phyloP scores from a whole-genome alignment of 768 basidiomycete species.

The Russula brevipes region DNA sequence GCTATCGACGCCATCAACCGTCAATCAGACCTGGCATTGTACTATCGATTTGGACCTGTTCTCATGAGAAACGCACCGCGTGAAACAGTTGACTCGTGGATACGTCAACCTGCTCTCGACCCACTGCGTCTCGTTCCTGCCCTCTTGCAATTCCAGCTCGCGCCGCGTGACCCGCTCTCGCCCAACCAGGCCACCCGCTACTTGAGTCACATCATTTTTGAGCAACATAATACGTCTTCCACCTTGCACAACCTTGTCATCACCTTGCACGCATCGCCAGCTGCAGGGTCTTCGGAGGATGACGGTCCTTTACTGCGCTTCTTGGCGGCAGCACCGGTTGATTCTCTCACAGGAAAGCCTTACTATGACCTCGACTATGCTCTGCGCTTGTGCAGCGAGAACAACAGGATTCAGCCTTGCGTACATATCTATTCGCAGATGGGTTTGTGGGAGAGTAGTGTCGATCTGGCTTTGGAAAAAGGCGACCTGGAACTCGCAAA shows the following conservation, averaged over 20 bases:
- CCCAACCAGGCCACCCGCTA: constrained; percentile 88
- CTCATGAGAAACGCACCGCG: constrained; percentile 83
- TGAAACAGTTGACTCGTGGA: constrained; percentile 89
- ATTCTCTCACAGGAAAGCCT: constrained; percentile 78
- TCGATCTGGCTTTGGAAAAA: constrained; percentile 89
- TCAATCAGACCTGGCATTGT: constrained; percentile 79
- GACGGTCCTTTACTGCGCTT: constrained; percentile 79
- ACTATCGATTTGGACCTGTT: constrained; percentile 88
- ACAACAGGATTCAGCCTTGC: constrained; percentile 78
- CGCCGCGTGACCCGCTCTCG: constrained; percentile 62
- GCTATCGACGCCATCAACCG: constrained; percentile 87
- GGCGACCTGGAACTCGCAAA: constrained; percentile 95
- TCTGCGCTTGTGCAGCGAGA: constrained; percentile 80
- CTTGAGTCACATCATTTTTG: constrained; percentile 78
- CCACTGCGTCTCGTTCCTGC: constrained; percentile 86
- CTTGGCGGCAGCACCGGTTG: constrained; percentile 71
- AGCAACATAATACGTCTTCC: constrained; percentile 71
- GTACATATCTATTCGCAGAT: constrained; percentile 97
- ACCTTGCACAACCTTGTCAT: constrained; percentile 93
- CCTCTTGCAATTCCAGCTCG: constrained; percentile 72
- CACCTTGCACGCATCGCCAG: constrained; percentile 68
- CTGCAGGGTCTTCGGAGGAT: constrained; percentile 46
- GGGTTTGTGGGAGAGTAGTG: constrained; percentile 94
- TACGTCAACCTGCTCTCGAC: constrained; percentile 74
- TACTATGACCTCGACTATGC: constrained; percentile 98